A percentile compares a stretch with the other conserved stretches of the same genome.
Conservation (phyloP, 495 filamentous ascomycete species). For the Annulohypoxylon bovei region DNA sequence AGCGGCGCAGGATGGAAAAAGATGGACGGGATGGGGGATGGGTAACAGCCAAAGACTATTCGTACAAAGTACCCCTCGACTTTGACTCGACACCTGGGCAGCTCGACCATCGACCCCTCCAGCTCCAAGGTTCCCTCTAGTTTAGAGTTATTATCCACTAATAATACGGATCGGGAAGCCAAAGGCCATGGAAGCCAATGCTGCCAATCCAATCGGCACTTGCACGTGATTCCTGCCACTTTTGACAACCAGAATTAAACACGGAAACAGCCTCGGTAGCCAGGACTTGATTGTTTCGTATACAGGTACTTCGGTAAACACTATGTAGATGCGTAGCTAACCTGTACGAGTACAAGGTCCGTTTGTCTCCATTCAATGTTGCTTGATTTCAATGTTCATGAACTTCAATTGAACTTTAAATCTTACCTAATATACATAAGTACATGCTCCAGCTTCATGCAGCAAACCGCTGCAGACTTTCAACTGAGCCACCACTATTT, state of each 20-base stretch:
- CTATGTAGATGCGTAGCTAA: not conserved
- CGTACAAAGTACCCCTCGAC: not conserved
- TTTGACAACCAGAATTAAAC: not conserved
- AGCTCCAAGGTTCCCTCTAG: not conserved
- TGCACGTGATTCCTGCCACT: conserved; percentile 24
- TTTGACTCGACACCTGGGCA: too few species aligned
- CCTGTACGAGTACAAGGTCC: conserved; percentile 14
- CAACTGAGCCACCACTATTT: conserved; percentile 30
- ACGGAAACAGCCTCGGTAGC: conserved; percentile 7
- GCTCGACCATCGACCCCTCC: not conserved
- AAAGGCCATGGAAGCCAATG: not conserved
- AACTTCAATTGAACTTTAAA: conserved; percentile 2
- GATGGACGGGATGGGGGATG: not conserved
- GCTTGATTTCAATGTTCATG: too few species aligned
- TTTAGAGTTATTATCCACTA: not conserved
- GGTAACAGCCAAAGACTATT: not conserved
- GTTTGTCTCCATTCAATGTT: conserved; percentile 20
- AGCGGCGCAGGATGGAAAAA: conserved; percentile 13
- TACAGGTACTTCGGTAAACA: conserved; percentile 10
- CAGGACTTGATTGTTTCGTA: conserved; percentile 4
- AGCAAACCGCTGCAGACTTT: conserved; percentile 24
- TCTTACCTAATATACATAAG: not conserved
- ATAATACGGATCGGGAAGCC: conserved; percentile 33
- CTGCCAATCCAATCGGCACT: conserved; percentile 20
- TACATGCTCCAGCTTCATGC: conserved; percentile 3